phyloP scores from a whole-genome alignment of 441 rosid genomes.

The Omphalea diandra region DNA sequence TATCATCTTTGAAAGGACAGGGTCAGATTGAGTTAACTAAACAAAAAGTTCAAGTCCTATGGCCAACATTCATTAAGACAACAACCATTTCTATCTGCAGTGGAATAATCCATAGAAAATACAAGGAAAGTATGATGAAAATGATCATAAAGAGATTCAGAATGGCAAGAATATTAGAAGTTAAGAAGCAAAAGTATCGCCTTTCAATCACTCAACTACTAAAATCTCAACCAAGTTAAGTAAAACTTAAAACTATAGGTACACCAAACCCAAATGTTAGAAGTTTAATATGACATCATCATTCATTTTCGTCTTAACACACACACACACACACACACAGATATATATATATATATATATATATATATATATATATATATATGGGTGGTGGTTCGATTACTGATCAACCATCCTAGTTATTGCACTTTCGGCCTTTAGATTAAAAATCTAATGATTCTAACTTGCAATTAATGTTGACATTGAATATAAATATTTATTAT shows the following conservation, averaged over 20 bases:
- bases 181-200: neutral
- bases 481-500: no score
- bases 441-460: no score
- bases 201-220: neutral
- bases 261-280: neutral
- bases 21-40: neutral
- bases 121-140: neutral
- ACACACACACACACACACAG: no score
- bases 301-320: neutral
- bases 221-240: neutral
- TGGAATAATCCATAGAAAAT: neutral
- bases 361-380: no score
- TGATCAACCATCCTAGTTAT: no score
- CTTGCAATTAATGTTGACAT: no score
- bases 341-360: no score
- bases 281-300: neutral
- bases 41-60: neutral
- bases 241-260: neutral
- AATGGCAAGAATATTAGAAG: neutral
- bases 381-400: no score
- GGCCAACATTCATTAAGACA: neutral
- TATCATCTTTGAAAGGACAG: neutral
- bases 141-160: neutral
- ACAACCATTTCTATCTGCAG: neutral
- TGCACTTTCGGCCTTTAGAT: no score